These are phyloP conservation scores for Arthroderma sp. DNA, from an alignment of 2,329 filamentous ascomycete species.

Conservation along the genomic window DNA sequence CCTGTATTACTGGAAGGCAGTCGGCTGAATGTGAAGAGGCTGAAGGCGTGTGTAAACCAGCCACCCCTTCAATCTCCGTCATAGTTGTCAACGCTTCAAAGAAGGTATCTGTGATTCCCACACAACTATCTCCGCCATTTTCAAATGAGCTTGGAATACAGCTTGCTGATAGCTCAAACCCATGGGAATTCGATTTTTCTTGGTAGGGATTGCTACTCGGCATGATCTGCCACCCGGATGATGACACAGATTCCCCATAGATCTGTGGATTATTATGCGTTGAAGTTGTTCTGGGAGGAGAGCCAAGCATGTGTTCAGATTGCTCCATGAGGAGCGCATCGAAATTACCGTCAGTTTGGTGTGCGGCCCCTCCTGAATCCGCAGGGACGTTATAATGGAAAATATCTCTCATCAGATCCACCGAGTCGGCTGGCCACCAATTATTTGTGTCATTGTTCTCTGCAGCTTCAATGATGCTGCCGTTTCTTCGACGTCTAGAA, in stretches of 20 bases:
- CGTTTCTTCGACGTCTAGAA: constrained; percentile 2
- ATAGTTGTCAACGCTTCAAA: not conserved
- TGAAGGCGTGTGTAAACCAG: not conserved
- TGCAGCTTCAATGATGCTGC: not conserved
- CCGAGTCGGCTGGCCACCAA: not conserved
- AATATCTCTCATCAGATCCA: constrained; percentile 2
- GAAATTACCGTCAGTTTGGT: not conserved
- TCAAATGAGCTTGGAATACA: not conserved
- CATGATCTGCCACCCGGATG: not conserved
- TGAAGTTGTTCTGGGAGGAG: not conserved
- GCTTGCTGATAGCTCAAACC: not conserved
- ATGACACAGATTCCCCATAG: not conserved
- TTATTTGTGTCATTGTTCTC: not conserved
- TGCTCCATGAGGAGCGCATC: not conserved
- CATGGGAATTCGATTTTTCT: not conserved
- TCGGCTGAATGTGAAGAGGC: not conserved
- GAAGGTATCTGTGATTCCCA: not conserved
- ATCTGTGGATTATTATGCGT: not conserved
- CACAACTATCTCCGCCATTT: not conserved
- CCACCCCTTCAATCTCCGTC: not conserved
- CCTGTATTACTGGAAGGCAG: not conserved
- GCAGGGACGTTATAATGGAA: not conserved
- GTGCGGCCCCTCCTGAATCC: not conserved
- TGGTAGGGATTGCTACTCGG: not conserved
- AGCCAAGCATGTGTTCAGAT: not conserved